Base-by-base conservation (phyloP, 2,329 filamentous ascomycete species). In the Dactylella cylindrospora region DNA sequence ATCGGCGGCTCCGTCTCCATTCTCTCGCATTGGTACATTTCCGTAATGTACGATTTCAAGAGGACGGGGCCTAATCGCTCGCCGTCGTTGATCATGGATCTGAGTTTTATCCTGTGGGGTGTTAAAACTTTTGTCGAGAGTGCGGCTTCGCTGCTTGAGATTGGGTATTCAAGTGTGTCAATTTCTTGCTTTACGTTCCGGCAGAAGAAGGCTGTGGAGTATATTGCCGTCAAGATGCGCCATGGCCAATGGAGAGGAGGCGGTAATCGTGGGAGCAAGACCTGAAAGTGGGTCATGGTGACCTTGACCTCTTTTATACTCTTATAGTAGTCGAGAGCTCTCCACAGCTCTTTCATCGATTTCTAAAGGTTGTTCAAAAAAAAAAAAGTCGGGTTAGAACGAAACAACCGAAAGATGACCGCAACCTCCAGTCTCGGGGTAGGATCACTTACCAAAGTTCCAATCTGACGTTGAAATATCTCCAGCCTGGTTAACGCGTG, bases 191-290 rank as follows among this genome's bases (percentile, higher is more conserved):
- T 35, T 2, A 32, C 20, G 32, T 62, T 62, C 19, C 26, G 15
- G 17, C 53, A 31, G 32, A 49, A 50, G 19, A 62, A 50, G 26
- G 43, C 41, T 8, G 57, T 54, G 5, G 57, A 49, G 49, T 62
- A 54, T 15, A 62, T 39, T 23, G 57, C 32, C 1, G 57, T 43
- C 4, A 62, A 31, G n/a, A 46, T 32, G 5, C 46, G 19, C 3
- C 22, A 17, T 17, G 41, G 49, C n/a, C 8, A 53, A 36, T 7
- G 20, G 31, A 19, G 13, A 23, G n/a, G 28, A 41, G 3, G 10
- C 12, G 10, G 31, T 32, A 15, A 38, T 44, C 6, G 26, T 5
- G 32, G 32, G 22, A 25, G 15, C 32, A 40, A 35, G n/a, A n/a
- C 7, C 7, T n/a, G 28, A 29, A 3, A 19, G 31, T 5, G 4